A percentile compares a stretch with the other conserved stretches of the same genome.
Conservation (phyloP, 208 protist genomes). For the Leishmania braziliensis region DNA sequence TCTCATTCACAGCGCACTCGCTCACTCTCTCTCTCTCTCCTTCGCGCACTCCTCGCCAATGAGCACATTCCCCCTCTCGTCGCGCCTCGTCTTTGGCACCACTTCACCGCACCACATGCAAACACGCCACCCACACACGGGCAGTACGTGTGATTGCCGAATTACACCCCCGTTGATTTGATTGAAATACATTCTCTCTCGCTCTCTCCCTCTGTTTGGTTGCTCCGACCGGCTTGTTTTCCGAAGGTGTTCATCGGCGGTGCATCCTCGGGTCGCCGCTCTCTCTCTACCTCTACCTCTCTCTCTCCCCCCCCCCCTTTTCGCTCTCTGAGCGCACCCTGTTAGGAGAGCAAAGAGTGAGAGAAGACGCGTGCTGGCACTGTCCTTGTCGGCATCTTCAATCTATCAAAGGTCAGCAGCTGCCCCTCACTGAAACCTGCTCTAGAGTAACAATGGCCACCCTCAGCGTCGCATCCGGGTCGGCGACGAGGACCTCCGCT, state of each 20-base stretch:
- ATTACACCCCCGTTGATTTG: not conserved
- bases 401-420: not conserved
- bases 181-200: not conserved
- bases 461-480: slow-evolving; percentile 1
- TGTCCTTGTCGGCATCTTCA: not conserved
- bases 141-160: not conserved
- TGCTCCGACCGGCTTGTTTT: not conserved
- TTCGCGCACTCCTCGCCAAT: no score
- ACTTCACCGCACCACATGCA: not conserved
- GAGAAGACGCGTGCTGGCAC: not conserved
- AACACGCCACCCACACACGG: not conserved
- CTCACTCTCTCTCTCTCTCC: not conserved
- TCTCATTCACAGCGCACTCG: not conserved
- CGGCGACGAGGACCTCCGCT: slow-evolving; percentile 21
- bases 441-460: not conserved
- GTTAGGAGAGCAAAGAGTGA: not conserved
- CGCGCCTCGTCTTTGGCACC: not conserved
- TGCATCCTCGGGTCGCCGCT: slow-evolving; percentile 8
- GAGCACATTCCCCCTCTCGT: not conserved
- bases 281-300: slow-evolving; percentile 10
- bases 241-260: not conserved
- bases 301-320: not conserved
- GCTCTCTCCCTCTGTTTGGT: no score
- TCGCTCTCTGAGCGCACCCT: not conserved
- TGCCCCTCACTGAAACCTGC: not conserved